Percentiles rank a stretch among this genome's conserved stretches.
Conservation (phyloP, 208 protist genomes). For the Giardia duodenalis region DNA sequence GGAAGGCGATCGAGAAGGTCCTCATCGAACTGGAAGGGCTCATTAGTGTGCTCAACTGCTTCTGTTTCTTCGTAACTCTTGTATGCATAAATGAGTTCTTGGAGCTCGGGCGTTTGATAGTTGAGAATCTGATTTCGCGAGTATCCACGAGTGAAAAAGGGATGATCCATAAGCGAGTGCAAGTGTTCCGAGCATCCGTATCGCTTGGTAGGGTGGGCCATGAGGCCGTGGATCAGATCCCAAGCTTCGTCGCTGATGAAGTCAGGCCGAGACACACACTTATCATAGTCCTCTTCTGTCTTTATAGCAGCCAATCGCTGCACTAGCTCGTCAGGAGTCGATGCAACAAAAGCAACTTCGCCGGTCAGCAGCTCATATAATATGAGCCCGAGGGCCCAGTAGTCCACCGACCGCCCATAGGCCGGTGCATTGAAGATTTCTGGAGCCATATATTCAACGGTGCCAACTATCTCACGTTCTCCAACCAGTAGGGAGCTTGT, state of each 20-base stretch:
- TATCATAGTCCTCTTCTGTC: not conserved
- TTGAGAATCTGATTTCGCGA: not conserved
- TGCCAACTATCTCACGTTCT: slow-evolving; percentile 35
- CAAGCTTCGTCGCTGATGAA: not conserved
- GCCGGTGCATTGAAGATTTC: slow-evolving; percentile 47
- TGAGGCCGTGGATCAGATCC: not conserved
- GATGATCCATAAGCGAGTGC: not conserved
- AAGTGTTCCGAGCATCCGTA: not conserved
- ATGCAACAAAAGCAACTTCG: slow-evolving; percentile 40
- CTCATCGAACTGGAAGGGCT: not conserved
- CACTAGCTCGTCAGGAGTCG: not conserved
- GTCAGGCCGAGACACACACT: not conserved
- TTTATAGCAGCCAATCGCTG: not conserved
- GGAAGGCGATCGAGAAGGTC: not conserved
- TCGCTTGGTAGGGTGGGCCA: not conserved
- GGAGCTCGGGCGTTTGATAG: not conserved
- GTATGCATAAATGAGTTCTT: not conserved
- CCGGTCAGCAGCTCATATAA: slow-evolving; percentile 47
- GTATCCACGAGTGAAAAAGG: not conserved
- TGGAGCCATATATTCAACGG: slow-evolving; percentile 52
- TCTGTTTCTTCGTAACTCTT: not conserved
- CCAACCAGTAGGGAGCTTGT: not conserved
- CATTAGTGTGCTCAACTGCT: not conserved
- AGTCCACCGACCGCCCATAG: slow-evolving; percentile 47
- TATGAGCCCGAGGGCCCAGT: slow-evolving; percentile 50